phyloP scores from a whole-genome alignment of 257 asterid species.

The Solanum rostratum region DNA sequence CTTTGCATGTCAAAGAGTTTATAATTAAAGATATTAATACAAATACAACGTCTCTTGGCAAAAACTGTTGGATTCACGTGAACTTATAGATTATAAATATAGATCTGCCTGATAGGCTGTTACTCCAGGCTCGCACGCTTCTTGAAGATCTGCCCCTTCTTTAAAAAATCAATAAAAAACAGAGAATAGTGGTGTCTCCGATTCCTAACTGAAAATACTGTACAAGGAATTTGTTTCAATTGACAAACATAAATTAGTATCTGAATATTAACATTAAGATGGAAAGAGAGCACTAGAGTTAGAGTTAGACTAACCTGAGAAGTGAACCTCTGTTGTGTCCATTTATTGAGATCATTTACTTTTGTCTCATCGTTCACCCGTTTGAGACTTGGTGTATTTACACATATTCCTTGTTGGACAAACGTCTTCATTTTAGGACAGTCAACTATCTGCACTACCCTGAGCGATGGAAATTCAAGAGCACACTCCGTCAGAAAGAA shows the following conservation, averaged over 20 bases:
- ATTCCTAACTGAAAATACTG: no score
- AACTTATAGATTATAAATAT: background rate
- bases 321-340: background rate
- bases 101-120: background rate
- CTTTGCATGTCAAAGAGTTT: background rate
- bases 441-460: fast-evolving
- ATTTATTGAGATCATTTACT: background rate
- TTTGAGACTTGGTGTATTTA: background rate
- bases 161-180: no score
- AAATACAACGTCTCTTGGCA: background rate
- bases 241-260: no score
- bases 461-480: background rate
- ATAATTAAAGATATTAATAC: background rate
- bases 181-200: no score
- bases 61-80: background rate
- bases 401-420: background rate
- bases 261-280: no score
- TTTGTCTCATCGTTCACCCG: background rate
- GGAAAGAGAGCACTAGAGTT: no score
- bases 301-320: no score
- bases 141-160: no score
- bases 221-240: no score
- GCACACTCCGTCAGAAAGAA: background rate
- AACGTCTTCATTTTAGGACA: background rate
- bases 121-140: no score